Conservation (phyloP, 768 basidiomycete genomes). For the Tylopilus plumbeoviolaceoides region DNA sequence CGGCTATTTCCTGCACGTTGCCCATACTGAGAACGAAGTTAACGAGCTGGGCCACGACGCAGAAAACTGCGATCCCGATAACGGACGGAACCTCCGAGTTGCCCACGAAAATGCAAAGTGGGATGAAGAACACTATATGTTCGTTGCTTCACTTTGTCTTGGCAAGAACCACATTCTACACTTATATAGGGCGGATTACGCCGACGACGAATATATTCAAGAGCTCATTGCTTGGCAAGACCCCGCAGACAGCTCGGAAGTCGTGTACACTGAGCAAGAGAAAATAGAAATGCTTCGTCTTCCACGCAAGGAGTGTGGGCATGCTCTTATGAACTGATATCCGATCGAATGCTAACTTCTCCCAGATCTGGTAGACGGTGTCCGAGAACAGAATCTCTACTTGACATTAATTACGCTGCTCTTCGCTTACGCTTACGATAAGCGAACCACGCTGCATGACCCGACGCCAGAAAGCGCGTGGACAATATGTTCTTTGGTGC, state of each 20-base stretch:
- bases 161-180: conserved; percentile 1
- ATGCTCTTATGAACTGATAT: not conserved
- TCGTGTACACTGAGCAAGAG: conserved; percentile 69
- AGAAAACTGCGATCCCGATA: conserved; percentile 48
- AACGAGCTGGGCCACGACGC: conserved; percentile 71
- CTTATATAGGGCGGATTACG: conserved; percentile 67
- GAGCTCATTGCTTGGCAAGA: conserved; percentile 66
- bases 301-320: conserved; percentile 51
- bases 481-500: conserved; percentile 71
- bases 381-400: conserved; percentile 60
- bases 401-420: conserved; percentile 66
- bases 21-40: conserved; percentile 75
- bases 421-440: conserved; percentile 80
- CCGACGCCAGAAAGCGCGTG: conserved; percentile 87
- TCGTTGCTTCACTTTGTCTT: conserved; percentile 23
- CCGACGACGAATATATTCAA: conserved; percentile 70
- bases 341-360: not conserved
- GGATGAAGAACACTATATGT: conserved; percentile 86
- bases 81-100: conserved; percentile 52
- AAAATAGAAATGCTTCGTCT: conserved; percentile 58
- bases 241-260: conserved; percentile 39
- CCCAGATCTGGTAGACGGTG: conserved; percentile 56
- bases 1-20: conserved; percentile 70
- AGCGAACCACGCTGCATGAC: conserved; percentile 71
- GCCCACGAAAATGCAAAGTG: conserved; percentile 72